phyloP scores from a whole-genome alignment of 2,329 filamentous ascomycete species.

The Alternaria postmessia region DNA sequence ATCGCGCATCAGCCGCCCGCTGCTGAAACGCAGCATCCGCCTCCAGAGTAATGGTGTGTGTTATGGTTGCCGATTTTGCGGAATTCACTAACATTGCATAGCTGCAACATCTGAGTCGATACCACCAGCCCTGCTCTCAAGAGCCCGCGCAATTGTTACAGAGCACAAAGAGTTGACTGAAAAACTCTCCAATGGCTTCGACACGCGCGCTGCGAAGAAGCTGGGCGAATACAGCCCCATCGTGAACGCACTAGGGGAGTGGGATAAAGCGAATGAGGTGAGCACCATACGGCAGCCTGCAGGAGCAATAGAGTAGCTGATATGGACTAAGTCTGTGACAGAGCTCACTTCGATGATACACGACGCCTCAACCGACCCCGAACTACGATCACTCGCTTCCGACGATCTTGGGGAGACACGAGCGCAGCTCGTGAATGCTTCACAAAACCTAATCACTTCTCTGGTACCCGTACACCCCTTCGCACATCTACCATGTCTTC shows the following conservation, averaged over 20 bases:
- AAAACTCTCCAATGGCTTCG: conserved; percentile 63
- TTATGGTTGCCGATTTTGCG: not conserved
- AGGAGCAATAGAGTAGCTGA: conserved; percentile 25
- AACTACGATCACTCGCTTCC: conserved; percentile 66
- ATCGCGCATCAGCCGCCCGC: conserved; percentile 48
- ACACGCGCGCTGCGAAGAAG: conserved; percentile 64
- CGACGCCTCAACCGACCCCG: conserved; percentile 69
- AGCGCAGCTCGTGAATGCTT: conserved; percentile 68
- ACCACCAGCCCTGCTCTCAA: conserved; percentile 63
- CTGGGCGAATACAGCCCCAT: conserved; percentile 64
- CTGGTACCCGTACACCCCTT: conserved; percentile 91
- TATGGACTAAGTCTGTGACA: conserved; percentile 56
- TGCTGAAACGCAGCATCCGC: conserved; percentile 36
- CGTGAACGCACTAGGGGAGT: conserved; percentile 62
- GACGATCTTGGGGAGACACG: conserved; percentile 76
- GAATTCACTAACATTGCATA: conserved; percentile 19
- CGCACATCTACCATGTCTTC: conserved; percentile 83
- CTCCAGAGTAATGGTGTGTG: conserved; percentile 41
- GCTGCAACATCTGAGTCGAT: conserved; percentile 48
- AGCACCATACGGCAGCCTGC: conserved; percentile 19
- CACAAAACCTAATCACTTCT: conserved; percentile 73
- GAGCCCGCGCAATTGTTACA: conserved; percentile 63
- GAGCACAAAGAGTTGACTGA: conserved; percentile 65
- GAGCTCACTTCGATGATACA: conserved; percentile 80
- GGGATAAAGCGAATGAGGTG: conserved; percentile 66